Percentiles rank a stretch among this genome's conserved stretches.
phyloP scores from a whole-genome alignment of 179 eudicot species.

The Monotropa hypopitys region DNA sequence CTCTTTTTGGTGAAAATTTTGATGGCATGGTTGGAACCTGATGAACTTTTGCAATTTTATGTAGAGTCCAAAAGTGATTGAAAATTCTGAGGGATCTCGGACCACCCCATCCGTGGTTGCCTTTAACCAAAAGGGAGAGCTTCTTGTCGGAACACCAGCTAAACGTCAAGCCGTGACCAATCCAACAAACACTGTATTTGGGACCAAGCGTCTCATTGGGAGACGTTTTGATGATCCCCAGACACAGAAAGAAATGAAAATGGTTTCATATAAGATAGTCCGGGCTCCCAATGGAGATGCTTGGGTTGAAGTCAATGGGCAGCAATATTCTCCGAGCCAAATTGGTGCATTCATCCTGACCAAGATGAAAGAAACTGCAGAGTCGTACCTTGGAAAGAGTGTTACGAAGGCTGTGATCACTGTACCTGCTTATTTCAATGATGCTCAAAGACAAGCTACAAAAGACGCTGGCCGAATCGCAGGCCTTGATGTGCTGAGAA shows the following conservation, averaged over 20 bases:
- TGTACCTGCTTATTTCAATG: slow-evolving; percentile 89
- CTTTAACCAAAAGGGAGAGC: slow-evolving; percentile 62
- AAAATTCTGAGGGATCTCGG: slow-evolving; percentile 87
- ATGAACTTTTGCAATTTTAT: background rate
- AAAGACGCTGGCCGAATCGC: slow-evolving; percentile 82
- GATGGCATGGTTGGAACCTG: background rate
- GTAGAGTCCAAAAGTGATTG: slow-evolving; percentile 79
- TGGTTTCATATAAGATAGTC: slow-evolving; percentile 90
- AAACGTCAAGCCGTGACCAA: slow-evolving; percentile 95
- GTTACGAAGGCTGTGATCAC: slow-evolving; percentile 69
- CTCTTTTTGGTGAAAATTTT: background rate
- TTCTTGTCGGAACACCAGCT: slow-evolving; percentile 91
- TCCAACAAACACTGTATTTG: slow-evolving; percentile 74
- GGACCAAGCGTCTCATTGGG: slow-evolving; percentile 80
- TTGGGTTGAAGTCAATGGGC: slow-evolving; percentile 94
- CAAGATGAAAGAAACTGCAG: slow-evolving; percentile 86
- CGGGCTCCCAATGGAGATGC: slow-evolving; percentile 93
- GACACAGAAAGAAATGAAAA: slow-evolving; percentile 84
- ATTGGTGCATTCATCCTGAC: slow-evolving; percentile 65
- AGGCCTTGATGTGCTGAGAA: slow-evolving; percentile 70
- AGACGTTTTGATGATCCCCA: slow-evolving; percentile 80
- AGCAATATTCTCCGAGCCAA: slow-evolving; percentile 86
- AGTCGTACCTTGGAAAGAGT: slow-evolving; percentile 61
- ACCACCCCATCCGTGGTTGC: slow-evolving; percentile 94
- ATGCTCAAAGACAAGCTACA: slow-evolving; percentile 89